A percentile compares a stretch with the other conserved stretches of the same genome.
phyloP scores from a whole-genome alignment of 495 filamentous ascomycete species.

The Annulohypoxylon nitens region DNA sequence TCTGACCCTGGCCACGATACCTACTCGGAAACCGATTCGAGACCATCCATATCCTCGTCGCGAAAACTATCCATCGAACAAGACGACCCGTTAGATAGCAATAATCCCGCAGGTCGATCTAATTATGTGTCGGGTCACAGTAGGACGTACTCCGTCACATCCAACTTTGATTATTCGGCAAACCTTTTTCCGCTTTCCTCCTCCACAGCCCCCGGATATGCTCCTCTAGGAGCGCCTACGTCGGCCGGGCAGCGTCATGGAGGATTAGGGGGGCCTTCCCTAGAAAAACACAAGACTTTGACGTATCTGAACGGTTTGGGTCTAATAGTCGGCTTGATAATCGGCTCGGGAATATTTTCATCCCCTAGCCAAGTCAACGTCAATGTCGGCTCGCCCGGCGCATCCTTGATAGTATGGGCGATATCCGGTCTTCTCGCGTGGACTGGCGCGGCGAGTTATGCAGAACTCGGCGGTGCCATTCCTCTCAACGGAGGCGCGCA shows the following conservation, averaged over 20 bases:
- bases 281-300: conserved; percentile 95
- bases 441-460: conserved; percentile 97
- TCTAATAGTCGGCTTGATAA: conserved; percentile 90
- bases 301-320: conserved; percentile 95
- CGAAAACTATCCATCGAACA: conserved; percentile 90
- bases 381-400: conserved; percentile 93
- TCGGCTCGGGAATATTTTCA: conserved; percentile 97
- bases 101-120: conserved; percentile 64
- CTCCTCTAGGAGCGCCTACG: conserved; percentile 80
- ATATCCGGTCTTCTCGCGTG: conserved; percentile 92
- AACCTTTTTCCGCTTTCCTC: conserved; percentile 94
- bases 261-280: conserved; percentile 65
- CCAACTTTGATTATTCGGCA: conserved; percentile 91
- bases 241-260: conserved; percentile 62
- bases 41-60: conserved; percentile 88
- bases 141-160: conserved; percentile 88
- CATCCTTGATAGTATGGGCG: conserved; percentile 88
- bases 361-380: conserved; percentile 93
- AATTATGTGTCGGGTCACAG: conserved; percentile 63
- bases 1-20: conserved; percentile 72
- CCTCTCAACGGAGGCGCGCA: conserved; percentile 95
- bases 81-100: conserved; percentile 79
- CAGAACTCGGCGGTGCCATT: conserved; percentile 94
- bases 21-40: conserved; percentile 76
- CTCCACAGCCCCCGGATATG: conserved; percentile 80